phyloP scores from a whole-genome alignment of 2,329 filamentous ascomycete genomes.

The Cladosporium austrohemisphaericum region DNA sequence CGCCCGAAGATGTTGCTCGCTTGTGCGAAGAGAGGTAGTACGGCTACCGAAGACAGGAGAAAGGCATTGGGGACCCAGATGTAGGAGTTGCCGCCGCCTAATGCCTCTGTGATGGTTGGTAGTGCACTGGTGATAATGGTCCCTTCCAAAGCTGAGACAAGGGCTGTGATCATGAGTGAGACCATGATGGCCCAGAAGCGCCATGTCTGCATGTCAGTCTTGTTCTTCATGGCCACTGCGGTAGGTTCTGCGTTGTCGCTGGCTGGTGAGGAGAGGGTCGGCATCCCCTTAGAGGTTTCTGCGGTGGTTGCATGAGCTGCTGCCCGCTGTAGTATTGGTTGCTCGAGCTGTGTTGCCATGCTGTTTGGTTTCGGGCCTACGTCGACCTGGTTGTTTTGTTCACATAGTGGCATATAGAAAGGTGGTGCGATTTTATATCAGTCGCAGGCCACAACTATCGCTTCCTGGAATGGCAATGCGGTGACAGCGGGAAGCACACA shows the following conservation, averaged over 20 bases:
- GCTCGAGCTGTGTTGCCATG: background rate
- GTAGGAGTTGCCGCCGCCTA: slow-evolving; percentile 33
- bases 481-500: too few relatives aligned
- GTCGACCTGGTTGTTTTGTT: too few relatives aligned
- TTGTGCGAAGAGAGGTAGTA: slow-evolving; percentile 15
- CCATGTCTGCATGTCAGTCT: slow-evolving; percentile 6
- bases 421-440: too few relatives aligned
- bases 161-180: slow-evolving; percentile 25
- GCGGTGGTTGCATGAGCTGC: too few relatives aligned
- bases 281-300: too few relatives aligned
- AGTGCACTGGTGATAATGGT: slow-evolving; percentile 41
- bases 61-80: slow-evolving; percentile 37
- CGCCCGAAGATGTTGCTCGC: slow-evolving; percentile 19
- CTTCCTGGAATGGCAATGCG: too few relatives aligned
- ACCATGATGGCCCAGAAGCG: slow-evolving; percentile 32
- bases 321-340: background rate
- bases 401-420: too few relatives aligned
- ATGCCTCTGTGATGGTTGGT: slow-evolving; percentile 36
- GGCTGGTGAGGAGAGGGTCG: background rate
- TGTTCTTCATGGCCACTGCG: too few relatives aligned
- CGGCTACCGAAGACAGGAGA: slow-evolving; percentile 25
- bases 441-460: too few relatives aligned
- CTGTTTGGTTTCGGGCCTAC: background rate
- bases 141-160: slow-evolving; percentile 37
- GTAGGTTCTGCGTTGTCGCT: background rate